phyloP scores from a whole-genome alignment of 1,139 yeast species.

The Candida dubliniensis region DNA sequence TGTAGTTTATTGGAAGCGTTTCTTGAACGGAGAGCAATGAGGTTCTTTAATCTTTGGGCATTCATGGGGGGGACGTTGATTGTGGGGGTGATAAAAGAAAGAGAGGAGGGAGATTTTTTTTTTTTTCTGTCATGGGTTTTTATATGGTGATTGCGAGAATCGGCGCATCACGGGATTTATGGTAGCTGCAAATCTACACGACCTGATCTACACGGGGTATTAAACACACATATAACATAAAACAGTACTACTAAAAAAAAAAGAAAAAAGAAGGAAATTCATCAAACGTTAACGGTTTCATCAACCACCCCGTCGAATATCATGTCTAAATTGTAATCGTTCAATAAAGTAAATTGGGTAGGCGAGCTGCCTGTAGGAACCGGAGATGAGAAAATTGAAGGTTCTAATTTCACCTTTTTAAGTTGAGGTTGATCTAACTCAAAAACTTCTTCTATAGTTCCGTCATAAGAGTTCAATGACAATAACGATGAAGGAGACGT shows the following conservation, averaged over 20 bases:
- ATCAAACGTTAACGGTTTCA: slow-evolving; percentile 20
- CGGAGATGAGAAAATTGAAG: neutral
- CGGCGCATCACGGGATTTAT: too few relatives aligned
- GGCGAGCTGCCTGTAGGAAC: neutral
- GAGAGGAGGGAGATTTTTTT: neutral
- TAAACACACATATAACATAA: neutral
- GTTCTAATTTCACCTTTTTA: slow-evolving; percentile 7
- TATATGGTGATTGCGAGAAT: too few relatives aligned
- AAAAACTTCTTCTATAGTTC: slow-evolving; percentile 9
- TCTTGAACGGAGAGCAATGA: slow-evolving; percentile 24
- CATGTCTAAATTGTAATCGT: slow-evolving; percentile 22
- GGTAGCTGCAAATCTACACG: too few relatives aligned
- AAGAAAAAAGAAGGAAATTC: neutral
- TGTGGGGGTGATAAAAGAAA: neutral
- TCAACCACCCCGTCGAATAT: slow-evolving; percentile 33
- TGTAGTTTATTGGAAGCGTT: slow-evolving; percentile 29
- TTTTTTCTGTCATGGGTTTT: too few relatives aligned
- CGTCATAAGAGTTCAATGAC: slow-evolving; percentile 31
- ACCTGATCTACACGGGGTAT: too few relatives aligned
- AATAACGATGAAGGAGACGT: slow-evolving; percentile 39
- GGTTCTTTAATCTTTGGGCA: slow-evolving; percentile 17
- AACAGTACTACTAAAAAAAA: neutral
- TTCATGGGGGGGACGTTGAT: neutral
- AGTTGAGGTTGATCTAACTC: slow-evolving; percentile 6
- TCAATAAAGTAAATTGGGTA: slow-evolving; percentile 9